Evolutionary conservation across 2,329 filamentous ascomycete genomes (phyloP).

Genomic region (Nemania bipapillata): DNA sequence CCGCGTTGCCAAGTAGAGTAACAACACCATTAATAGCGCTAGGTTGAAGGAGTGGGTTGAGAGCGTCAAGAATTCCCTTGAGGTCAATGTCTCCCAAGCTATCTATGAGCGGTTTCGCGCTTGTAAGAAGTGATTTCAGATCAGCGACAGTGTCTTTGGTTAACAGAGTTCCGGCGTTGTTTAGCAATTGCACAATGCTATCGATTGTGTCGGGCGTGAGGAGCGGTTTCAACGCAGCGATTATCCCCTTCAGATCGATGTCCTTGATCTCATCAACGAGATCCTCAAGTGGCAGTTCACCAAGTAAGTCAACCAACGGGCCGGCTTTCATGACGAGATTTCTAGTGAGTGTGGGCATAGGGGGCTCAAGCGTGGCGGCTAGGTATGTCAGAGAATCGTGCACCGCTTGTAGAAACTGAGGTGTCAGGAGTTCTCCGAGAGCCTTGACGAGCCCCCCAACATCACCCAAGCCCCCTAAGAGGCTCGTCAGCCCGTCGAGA

Average conservation of each 20-base stretch:
- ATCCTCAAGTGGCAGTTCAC: constrained; percentile 51
- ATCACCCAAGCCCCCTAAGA: constrained; percentile 47
- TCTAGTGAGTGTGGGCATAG: constrained; percentile 49
- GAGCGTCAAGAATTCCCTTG: constrained; percentile 50
- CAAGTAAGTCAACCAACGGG: constrained; percentile 47
- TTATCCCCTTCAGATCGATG: constrained; percentile 52
- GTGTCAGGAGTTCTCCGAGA: constrained; percentile 50
- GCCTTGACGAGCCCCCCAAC: constrained; percentile 49
- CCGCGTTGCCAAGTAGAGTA: constrained; percentile 49
- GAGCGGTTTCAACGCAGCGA: constrained; percentile 53
- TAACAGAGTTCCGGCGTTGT: constrained; percentile 35
- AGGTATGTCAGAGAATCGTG: constrained; percentile 58
- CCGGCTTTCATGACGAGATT: constrained; percentile 46
- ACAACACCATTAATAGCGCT: constrained; percentile 48
- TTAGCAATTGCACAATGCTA: constrained; percentile 33
- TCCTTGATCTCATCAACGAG: constrained; percentile 50
- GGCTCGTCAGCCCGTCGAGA: constrained; percentile 42
- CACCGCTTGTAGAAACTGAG: constrained; percentile 55
- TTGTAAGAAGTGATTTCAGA: constrained; percentile 33
- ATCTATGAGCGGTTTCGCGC: constrained; percentile 32
- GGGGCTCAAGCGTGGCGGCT: constrained; percentile 53
- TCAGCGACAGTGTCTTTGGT: constrained; percentile 36
- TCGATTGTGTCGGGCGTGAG: constrained; percentile 36
- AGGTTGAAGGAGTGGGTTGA: constrained; percentile 53
- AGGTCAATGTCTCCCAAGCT: constrained; percentile 41